Evolutionary conservation across 176 grass and related monocot species (phyloP).

Genomic region (Lolium perenne): DNA sequence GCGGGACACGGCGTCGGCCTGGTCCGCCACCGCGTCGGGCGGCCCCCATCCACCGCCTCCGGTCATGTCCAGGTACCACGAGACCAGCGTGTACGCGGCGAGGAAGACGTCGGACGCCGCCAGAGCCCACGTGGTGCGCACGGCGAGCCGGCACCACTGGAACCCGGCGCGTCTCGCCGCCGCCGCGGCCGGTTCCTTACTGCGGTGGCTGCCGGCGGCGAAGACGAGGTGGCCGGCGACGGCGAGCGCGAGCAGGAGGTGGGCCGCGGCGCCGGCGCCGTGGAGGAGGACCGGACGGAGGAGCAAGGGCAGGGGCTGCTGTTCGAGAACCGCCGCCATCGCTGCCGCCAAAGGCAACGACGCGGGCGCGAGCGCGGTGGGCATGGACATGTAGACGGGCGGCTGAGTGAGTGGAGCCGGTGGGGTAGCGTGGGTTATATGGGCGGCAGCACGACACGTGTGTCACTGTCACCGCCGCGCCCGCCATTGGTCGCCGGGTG

Average conservation of each 20-base stretch:
- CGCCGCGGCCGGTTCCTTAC: background rate
- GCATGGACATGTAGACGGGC: background rate
- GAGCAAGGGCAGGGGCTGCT: background rate
- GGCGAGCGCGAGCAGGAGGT: constrained; percentile 46
- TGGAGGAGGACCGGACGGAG: constrained; percentile 32
- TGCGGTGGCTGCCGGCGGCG: background rate
- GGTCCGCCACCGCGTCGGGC: background rate
- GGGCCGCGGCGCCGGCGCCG: constrained; percentile 5
- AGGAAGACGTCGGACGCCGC: constrained; percentile 37
- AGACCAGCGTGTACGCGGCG: constrained; percentile 19
- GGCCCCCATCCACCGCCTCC: constrained; percentile 42
- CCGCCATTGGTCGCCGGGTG: background rate
- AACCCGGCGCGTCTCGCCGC: constrained; percentile 11
- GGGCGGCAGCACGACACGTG: background rate
- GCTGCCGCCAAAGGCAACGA: background rate
- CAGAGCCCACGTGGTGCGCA: constrained; percentile 42
- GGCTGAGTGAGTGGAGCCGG: background rate
- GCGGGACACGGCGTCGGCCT: constrained; percentile 53
- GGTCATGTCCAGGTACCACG: constrained; percentile 37
- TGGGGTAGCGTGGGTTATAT: background rate
- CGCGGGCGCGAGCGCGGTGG: background rate
- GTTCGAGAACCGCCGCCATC: background rate
- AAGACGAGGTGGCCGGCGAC: constrained; percentile 31
- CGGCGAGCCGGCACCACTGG: constrained; percentile 32
- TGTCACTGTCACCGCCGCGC: background rate